phyloP scores from a whole-genome alignment of 164 flowering plant genomes.

The Magnolia changhungtana region DNA sequence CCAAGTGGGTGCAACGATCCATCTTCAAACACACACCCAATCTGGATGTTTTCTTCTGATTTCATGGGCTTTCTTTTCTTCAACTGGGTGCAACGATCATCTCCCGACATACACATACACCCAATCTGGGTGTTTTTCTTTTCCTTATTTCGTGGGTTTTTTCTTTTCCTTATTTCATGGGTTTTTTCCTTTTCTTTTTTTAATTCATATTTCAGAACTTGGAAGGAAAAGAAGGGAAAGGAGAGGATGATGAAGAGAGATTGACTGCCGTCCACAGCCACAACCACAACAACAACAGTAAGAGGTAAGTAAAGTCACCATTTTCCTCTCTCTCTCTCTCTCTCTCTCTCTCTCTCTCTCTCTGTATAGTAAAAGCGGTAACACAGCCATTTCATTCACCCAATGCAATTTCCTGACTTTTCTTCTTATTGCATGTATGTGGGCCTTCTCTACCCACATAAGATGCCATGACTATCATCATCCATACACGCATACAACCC shows the following conservation, averaged over 20 bases:
- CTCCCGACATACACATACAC: not conserved
- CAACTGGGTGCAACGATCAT: conserved; percentile 9
- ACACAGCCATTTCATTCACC: not conserved
- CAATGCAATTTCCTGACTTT: conserved; percentile 5
- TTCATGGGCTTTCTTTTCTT: not conserved
- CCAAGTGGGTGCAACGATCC: not conserved
- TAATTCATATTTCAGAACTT: not conserved
- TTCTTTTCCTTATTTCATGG: too few species aligned
- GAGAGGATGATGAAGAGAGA: not conserved
- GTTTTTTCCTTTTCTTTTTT: too few species aligned
- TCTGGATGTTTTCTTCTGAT: not conserved
- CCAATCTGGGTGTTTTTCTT: not conserved
- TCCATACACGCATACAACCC: conserved; percentile 12
- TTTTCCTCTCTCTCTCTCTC: not conserved
- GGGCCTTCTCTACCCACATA: not conserved
- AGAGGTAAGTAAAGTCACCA: not conserved
- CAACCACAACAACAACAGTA: not conserved
- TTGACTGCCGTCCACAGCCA: not conserved
- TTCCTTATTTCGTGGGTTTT: not conserved
- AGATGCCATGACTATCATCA: conserved; percentile 1
- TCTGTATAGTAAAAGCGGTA: not conserved
- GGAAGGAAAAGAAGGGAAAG: conserved; percentile 5
- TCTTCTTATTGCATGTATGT: not conserved
- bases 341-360: not conserved
- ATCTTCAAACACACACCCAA: not conserved